Percentiles rank a stretch among this genome's conserved stretches.
Evolutionary conservation across 2,329 filamentous ascomycete species (phyloP).

Genomic region (Epichloe uncinata): DNA sequence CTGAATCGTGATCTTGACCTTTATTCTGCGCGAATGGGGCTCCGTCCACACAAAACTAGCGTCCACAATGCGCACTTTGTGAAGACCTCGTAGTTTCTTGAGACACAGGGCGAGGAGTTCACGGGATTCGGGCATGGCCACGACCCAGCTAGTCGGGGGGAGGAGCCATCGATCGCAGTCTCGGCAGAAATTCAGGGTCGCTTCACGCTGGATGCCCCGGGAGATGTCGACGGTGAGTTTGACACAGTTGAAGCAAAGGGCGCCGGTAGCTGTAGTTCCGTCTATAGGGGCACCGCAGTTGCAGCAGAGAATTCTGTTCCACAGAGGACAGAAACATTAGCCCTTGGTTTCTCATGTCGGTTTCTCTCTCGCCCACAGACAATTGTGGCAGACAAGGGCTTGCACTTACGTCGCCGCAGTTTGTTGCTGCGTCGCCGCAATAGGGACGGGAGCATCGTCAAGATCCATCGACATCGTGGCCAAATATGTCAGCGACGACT

Average conservation of each 20-base stretch:
- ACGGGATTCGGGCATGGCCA: slow-evolving; percentile 73
- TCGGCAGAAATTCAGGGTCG: slow-evolving; percentile 76
- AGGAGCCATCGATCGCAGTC: slow-evolving; percentile 92
- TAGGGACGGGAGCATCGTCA: slow-evolving; percentile 27
- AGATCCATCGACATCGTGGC: slow-evolving; percentile 29
- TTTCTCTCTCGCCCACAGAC: background rate
- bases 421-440: slow-evolving; percentile 19
- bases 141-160: slow-evolving; percentile 75
- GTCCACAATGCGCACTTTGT: slow-evolving; percentile 88
- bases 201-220: slow-evolving; percentile 80
- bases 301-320: slow-evolving; percentile 67
- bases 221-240: slow-evolving; percentile 92
- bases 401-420: slow-evolving; percentile 27
- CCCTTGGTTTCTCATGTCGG: background rate
- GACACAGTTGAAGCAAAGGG: slow-evolving; percentile 91
- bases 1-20: slow-evolving; percentile 92
- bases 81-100: slow-evolving; percentile 71
- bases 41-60: slow-evolving; percentile 98
- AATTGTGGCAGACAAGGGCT: background rate
- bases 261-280: slow-evolving; percentile 72
- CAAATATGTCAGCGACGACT: slow-evolving; percentile 5
- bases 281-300: slow-evolving; percentile 96
- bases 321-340: background rate
- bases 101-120: slow-evolving; percentile 88
- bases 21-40: slow-evolving; percentile 82